Base-by-base conservation (phyloP, 257 asterid species). In the Lycium barbarum region DNA sequence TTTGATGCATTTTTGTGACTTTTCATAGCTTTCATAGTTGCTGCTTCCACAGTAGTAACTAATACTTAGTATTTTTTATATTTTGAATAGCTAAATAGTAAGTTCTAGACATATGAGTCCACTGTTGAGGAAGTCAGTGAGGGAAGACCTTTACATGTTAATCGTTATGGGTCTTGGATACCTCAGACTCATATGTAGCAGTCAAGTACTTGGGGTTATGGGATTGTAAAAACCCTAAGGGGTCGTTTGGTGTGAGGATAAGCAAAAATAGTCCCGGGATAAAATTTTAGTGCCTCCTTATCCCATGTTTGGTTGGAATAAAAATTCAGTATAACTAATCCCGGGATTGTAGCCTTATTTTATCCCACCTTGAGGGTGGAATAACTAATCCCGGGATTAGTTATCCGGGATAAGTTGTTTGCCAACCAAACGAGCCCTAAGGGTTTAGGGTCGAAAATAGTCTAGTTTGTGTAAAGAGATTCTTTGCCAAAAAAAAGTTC, bases 1-100 rank as follows among this genome's bases (percentile, higher is more conserved):
- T 72, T 10, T 72, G 80, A 45, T 72, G 58, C 80, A 20, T 72
- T 45, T 72, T 71, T 5, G 38, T 72, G 58, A 13, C 38, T 72
- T 72, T 22, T 72, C 58, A n/a, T 43, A 43, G 38, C 38, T 72
- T 45, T 45, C 38, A 47, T 45, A 72, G 80, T 72, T 72, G 58
- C 17, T 72, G n/a, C 80, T 72, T 43, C 80, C 38, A n/a, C 36
- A 20, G 80, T 20, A n/a, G 6, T 5, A 72, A 49, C 80, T 72
- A 45, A n/a, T 4, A n/a, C 9, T 1, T 45, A 5, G 11, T 43
- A 72, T 5, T 63, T 66, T 15, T 2, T 66, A 33, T 66, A 4
- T 33, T 66, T 66, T 66, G 45, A 67, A 1, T 67, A 67, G 22
- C 40, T 12, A 13, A 67, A 6, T 67, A 12, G 58, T 72, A 72